Percentiles rank a stretch among this genome's conserved stretches.
phyloP scores from a whole-genome alignment of 495 filamentous ascomycete genomes.

The Staphylotrichum longicolle region DNA sequence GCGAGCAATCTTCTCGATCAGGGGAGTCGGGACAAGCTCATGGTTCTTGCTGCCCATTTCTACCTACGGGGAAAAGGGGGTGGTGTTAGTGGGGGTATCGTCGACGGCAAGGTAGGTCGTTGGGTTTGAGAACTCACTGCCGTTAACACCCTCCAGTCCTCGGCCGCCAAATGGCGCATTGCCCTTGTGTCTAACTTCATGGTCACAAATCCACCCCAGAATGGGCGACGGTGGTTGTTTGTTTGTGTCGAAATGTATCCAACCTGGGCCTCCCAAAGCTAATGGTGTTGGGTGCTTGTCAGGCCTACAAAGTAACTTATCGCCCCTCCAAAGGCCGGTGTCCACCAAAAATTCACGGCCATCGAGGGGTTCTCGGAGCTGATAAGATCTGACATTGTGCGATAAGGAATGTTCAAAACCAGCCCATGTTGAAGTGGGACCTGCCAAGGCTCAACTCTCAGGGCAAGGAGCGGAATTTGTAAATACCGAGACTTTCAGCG shows the following conservation, averaged over 20 bases:
- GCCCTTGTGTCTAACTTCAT: constrained; percentile 95
- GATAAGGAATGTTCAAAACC: not conserved
- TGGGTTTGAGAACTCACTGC: constrained; percentile 59
- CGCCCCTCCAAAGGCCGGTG: constrained; percentile 12
- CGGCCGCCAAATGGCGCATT: constrained; percentile 83
- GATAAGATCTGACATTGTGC: constrained; percentile 21
- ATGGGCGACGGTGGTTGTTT: not conserved
- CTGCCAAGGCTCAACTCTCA: too few relatives aligned
- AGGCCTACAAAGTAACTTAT: too few relatives aligned
- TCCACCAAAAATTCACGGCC: constrained; percentile 30
- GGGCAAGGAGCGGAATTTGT: constrained; percentile 18
- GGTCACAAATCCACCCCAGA: constrained; percentile 19
- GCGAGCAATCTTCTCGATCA: constrained; percentile 80
- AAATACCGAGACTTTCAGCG: constrained; percentile 1
- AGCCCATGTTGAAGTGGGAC: too few relatives aligned
- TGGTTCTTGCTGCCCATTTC: constrained; percentile 95
- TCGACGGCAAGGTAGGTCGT: constrained; percentile 20
- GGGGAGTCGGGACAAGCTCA: constrained; percentile 86
- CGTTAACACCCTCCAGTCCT: constrained; percentile 94
- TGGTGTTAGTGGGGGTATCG: constrained; percentile 16
- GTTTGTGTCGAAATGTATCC: too few relatives aligned
- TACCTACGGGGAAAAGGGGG: constrained; percentile 52
- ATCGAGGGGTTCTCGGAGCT: not conserved
- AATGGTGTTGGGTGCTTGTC: too few relatives aligned
- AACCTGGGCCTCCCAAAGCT: too few relatives aligned